Evolutionary conservation across 1,284 basidiomycete genomes (phyloP), one percentile per base, ranked within the genome.

Genomic region (Moniliophthora roreri): DNA sequence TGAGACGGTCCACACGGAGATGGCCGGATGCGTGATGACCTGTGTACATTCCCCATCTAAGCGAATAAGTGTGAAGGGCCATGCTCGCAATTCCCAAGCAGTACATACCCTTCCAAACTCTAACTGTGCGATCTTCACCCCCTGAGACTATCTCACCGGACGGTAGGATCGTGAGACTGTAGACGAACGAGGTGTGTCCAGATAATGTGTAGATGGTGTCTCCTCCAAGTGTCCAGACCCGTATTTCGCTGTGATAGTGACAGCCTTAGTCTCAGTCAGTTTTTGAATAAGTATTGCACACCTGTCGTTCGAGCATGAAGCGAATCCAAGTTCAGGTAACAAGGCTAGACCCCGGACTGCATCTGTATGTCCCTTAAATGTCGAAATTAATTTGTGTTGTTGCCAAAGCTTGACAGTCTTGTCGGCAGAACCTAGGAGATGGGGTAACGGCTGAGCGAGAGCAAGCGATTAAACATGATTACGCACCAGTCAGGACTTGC

Each of bases 141-240:
- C 85, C 82, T 42, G 85, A 89, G 13, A 91, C 81, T 4, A 91
- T 77, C 49, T 88, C 88, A 4, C 87, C 85, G 50, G 77, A 81
- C 0, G 89, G 87, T n/a, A 98, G 78, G 13, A 90, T 80, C 0
- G 90, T 82, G 8, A 99, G 70, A 45, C 90, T 89, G 73, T 99
- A 99, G 18, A 99, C 93, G 68, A 98, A 99, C 21, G 94, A 96
- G 1, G 95, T 96, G 68, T 98, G 96, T 0, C 95, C 96, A 1
- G 89, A 89, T 16, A 99, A 75, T 0, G 86, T 85, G 64, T 87
- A 84, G 20, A 95, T 74, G 26, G 84, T 68, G 57, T 91, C 87
- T 26, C 94, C 91, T 41, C 82, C 87, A 44, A 94, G 77, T 10
- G 89, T 89, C 90, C 95, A 98, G n/a, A 96, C 83, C 46, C 88